A percentile compares a stretch with the other conserved stretches of the same genome.
These are phyloP conservation scores for Clitopilus passeckerianus DNA, from an alignment of 768 basidiomycete genomes.

Conservation along the genomic window DNA sequence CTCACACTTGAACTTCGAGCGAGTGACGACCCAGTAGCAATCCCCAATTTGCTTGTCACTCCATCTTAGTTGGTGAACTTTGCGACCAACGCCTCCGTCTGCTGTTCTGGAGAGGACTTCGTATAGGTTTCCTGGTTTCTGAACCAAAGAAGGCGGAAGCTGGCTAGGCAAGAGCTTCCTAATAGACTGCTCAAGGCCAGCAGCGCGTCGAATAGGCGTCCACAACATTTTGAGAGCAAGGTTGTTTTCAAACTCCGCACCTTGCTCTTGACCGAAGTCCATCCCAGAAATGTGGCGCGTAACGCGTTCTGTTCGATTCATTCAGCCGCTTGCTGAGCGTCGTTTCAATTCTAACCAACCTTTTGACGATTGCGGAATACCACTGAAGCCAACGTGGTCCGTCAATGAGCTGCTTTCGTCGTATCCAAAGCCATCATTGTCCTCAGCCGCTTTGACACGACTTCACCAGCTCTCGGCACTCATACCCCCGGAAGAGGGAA, in stretches of 20 bases:
- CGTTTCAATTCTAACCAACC: slow-evolving; percentile 11
- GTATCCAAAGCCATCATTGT: slow-evolving; percentile 64
- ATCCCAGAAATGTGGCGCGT: neutral
- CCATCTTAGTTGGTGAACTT: slow-evolving; percentile 75
- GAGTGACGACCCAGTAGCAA: slow-evolving; percentile 75
- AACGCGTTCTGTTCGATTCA: neutral
- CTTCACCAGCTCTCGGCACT: slow-evolving; percentile 75
- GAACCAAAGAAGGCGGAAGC: slow-evolving; percentile 56
- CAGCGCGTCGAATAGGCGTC: slow-evolving; percentile 22
- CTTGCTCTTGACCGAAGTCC: neutral
- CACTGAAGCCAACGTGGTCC: slow-evolving; percentile 72
- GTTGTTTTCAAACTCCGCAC: slow-evolving; percentile 20
- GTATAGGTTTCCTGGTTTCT: slow-evolving; percentile 60
- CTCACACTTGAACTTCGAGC: slow-evolving; percentile 64
- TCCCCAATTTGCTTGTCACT: slow-evolving; percentile 55
- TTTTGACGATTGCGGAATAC: slow-evolving; percentile 61
- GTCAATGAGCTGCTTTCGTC: slow-evolving; percentile 72
- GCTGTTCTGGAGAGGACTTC: slow-evolving; percentile 69
- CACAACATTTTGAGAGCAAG: slow-evolving; percentile 26
- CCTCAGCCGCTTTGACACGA: slow-evolving; percentile 50
- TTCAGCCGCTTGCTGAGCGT: neutral
- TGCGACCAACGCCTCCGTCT: slow-evolving; percentile 59
- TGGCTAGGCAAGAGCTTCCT: slow-evolving; percentile 53
- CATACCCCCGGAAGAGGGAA: slow-evolving; percentile 54
- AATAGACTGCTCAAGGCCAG: slow-evolving; percentile 32